A percentile compares a stretch with the other conserved stretches of the same genome.
phyloP scores from a whole-genome alignment of 805 yeast species.

The Candida awuae region DNA sequence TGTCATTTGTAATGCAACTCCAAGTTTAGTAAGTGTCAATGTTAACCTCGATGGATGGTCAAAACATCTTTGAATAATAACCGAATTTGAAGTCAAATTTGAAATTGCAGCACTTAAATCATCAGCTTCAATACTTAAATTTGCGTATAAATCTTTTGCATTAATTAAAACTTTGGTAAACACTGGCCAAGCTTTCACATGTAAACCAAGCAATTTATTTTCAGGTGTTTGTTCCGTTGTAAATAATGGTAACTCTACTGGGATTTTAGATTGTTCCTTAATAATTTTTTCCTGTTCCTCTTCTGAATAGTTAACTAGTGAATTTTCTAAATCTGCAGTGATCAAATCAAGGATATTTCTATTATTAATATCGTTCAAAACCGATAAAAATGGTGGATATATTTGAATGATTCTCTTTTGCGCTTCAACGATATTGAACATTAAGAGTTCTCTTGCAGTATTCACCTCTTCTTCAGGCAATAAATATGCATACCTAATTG shows the following conservation, averaged over 20 bases:
- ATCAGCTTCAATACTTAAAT: constrained; percentile 20
- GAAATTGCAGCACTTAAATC: constrained; percentile 19
- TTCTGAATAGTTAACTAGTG: constrained; percentile 4
- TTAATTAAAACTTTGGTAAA: constrained; percentile 20
- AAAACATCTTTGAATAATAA: constrained; percentile 15
- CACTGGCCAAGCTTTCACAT: constrained; percentile 24
- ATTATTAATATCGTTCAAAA: constrained; percentile 15
- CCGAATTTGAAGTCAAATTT: constrained; percentile 13
- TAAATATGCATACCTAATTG: constrained; percentile 20
- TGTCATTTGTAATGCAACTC: constrained; percentile 15
- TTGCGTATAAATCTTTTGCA: constrained; percentile 22
- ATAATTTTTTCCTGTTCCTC: constrained; percentile 7
- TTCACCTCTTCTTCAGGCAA: constrained; percentile 15
- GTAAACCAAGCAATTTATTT: constrained; percentile 16
- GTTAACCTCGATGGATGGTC: constrained; percentile 18
- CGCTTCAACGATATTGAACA: constrained; percentile 20
- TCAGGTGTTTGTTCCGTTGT: constrained; percentile 19
- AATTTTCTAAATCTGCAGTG: constrained; percentile 10
- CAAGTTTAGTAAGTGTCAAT: constrained; percentile 16
- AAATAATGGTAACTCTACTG: constrained; percentile 17
- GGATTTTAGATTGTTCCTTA: constrained; percentile 13
- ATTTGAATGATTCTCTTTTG: constrained; percentile 19
- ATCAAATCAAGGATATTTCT: constrained; percentile 12
- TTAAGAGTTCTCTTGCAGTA: constrained; percentile 19
- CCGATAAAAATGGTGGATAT: constrained; percentile 22